A percentile compares a stretch with the other conserved stretches of the same genome.
Conservation (phyloP, 345 rosid genomes). For the Pistacia atlantica region DNA sequence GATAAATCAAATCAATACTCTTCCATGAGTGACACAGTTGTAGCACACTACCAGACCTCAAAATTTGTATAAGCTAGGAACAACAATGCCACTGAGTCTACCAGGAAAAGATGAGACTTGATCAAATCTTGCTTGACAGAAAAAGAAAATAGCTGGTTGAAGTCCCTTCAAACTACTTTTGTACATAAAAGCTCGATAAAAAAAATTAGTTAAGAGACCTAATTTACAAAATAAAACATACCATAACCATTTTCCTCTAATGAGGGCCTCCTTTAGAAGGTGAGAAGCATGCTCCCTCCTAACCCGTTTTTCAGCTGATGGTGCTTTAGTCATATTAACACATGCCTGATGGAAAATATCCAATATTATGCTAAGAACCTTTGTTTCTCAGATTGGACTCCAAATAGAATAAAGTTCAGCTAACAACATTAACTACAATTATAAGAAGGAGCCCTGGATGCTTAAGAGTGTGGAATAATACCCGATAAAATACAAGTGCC, state of each 20-base stretch:
- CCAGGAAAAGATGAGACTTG: no score
- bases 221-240: conserved; percentile 33
- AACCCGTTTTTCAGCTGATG: conserved; percentile 58
- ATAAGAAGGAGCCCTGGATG: conserved; percentile 10
- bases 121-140: no score
- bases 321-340: conserved; percentile 44
- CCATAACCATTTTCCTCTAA: conserved; percentile 92
- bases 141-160: no score
- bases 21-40: no score
- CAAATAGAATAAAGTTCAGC: conserved; percentile 2
- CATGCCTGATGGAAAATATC: conserved; percentile 50
- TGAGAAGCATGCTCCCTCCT: conserved; percentile 62
- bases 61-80: no score
- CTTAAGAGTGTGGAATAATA: conserved; percentile 23
- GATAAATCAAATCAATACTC: no score
- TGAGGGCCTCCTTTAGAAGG: conserved; percentile 72
- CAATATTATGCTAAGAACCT: not conserved
- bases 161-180: no score
- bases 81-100: no score
- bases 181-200: not conserved
- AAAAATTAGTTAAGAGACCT: not conserved
- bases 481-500: conserved; percentile 75
- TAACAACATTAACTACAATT: conserved; percentile 12
- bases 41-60: no score
- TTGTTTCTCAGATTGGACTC: not conserved